Percentiles rank a stretch among this genome's conserved stretches.
phyloP scores from a whole-genome alignment of 2,329 filamentous ascomycete genomes.

The Hymenoscyphus infarciens region DNA sequence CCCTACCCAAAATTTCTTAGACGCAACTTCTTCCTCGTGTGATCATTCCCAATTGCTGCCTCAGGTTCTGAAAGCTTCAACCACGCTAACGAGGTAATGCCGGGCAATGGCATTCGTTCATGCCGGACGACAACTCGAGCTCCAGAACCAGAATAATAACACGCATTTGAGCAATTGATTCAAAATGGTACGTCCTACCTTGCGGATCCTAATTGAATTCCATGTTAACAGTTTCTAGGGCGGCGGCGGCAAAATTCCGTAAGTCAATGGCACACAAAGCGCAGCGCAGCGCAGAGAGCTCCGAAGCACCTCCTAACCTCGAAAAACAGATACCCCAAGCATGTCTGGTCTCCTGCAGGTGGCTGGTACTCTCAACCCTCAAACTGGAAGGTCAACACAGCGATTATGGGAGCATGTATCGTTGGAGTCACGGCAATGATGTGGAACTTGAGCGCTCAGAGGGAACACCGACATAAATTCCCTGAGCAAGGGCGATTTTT shows the following conservation, averaged over 20 bases:
- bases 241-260: slow-evolving; percentile 77
- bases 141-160: slow-evolving; percentile 1
- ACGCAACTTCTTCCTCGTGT: background rate
- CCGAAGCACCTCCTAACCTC: slow-evolving; percentile 24
- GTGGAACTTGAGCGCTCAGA: slow-evolving; percentile 70
- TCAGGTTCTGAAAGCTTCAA: background rate
- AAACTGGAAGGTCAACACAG: slow-evolving; percentile 94
- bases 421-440: slow-evolving; percentile 63
- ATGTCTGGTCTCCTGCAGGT: slow-evolving; percentile 98
- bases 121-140: slow-evolving; percentile 18
- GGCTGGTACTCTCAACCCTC: slow-evolving; percentile 94
- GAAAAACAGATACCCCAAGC: slow-evolving; percentile 78
- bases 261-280: slow-evolving; percentile 36
- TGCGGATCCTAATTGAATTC: slow-evolving; percentile 2
- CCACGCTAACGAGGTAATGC: background rate
- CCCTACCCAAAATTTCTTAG: slow-evolving; percentile 10
- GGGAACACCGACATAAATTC: slow-evolving; percentile 70
- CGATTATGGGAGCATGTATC: slow-evolving; percentile 66
- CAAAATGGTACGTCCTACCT: slow-evolving; percentile 53
- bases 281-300: slow-evolving; percentile 11
- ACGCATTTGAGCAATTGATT: slow-evolving; percentile 33
- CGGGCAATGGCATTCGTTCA: background rate
- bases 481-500: slow-evolving; percentile 75
- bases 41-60: background rate
- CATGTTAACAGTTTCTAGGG: slow-evolving; percentile 54